Percentiles rank a stretch among this genome's conserved stretches.
Conservation (phyloP, 768 basidiomycete species). For the Xanthoconium stramineum region DNA sequence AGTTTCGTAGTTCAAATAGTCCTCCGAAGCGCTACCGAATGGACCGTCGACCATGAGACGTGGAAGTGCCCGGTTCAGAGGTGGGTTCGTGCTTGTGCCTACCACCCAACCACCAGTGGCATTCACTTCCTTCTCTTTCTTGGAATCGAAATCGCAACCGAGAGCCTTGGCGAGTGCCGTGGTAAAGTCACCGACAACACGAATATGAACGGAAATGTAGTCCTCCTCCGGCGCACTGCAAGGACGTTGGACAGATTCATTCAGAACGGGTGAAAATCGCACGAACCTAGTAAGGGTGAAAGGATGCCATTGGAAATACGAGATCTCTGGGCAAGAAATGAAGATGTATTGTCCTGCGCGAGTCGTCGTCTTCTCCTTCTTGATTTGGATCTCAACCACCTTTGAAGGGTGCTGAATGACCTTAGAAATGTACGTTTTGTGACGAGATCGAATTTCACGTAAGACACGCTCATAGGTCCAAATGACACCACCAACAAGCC, state of each 20-base stretch:
- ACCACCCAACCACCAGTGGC: slow-evolving; percentile 57
- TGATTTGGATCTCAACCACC: slow-evolving; percentile 95
- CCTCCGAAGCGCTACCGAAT: slow-evolving; percentile 89
- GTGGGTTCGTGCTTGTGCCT: slow-evolving; percentile 52
- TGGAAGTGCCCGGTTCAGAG: slow-evolving; percentile 72
- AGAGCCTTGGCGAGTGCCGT: slow-evolving; percentile 73
- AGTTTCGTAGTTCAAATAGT: slow-evolving; percentile 87
- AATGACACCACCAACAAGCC: slow-evolving; percentile 82
- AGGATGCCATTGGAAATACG: slow-evolving; percentile 96
- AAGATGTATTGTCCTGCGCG: slow-evolving; percentile 94
- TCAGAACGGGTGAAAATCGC: not conserved
- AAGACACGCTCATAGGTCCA: slow-evolving; percentile 88
- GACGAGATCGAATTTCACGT: slow-evolving; percentile 88
- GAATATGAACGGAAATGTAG: slow-evolving; percentile 91
- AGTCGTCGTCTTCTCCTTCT: slow-evolving; percentile 85
- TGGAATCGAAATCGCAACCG: slow-evolving; percentile 75
- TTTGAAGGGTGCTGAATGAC: slow-evolving; percentile 94
- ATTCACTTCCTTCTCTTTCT: slow-evolving; percentile 44
- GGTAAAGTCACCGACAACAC: slow-evolving; percentile 91
- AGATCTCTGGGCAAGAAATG: slow-evolving; percentile 85
- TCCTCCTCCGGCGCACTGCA: slow-evolving; percentile 89
- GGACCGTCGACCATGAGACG: slow-evolving; percentile 96
- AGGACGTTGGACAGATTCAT: not conserved
- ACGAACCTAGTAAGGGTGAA: slow-evolving; percentile 84
- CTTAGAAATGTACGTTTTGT: slow-evolving; percentile 89